A percentile compares a stretch with the other conserved stretches of the same genome.
These are phyloP conservation scores for Neoscytalidium dimidiatum DNA, from an alignment of 2,329 filamentous ascomycete species.

Conservation along the genomic window DNA sequence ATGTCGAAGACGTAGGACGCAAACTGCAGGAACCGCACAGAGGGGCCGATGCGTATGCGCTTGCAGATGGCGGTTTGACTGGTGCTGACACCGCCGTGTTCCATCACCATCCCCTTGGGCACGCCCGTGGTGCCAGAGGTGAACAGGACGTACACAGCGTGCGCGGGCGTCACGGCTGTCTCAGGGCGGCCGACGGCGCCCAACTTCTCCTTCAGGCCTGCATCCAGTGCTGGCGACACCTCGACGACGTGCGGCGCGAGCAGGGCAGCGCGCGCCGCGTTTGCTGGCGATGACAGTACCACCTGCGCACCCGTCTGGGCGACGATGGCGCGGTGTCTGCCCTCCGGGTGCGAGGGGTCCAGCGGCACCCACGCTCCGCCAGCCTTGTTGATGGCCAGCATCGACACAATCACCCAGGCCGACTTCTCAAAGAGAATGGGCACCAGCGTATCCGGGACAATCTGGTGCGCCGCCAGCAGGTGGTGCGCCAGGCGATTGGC, in stretches of 20 bases:
- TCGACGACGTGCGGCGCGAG: background rate
- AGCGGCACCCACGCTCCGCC: conserved; percentile 27
- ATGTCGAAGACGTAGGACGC: conserved; percentile 40
- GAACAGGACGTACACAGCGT: conserved; percentile 34
- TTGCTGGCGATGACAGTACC: background rate
- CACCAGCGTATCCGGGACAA: background rate
- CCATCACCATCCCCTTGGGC: conserved; percentile 29
- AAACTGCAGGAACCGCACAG: conserved; percentile 32
- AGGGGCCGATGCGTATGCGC: background rate
- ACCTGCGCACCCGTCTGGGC: background rate
- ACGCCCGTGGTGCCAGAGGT: conserved; percentile 39
- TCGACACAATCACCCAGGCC: conserved; percentile 34
- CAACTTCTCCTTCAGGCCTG: conserved; percentile 23
- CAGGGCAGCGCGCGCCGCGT: background rate
- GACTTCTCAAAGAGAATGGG: conserved; percentile 6
- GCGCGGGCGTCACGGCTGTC: conserved; percentile 5
- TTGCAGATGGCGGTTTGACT: conserved; percentile 19
- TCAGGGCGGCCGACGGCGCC: conserved; percentile 3
- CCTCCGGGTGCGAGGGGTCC: conserved; percentile 24
- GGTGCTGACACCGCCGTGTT: conserved; percentile 27
- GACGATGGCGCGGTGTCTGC: conserved; percentile 29
- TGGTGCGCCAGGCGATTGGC: conserved; percentile 40
- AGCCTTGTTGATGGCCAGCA: conserved; percentile 40
- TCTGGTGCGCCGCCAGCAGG: conserved; percentile 32
- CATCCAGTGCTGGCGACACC: background rate